Evolutionary conservation across 805 yeast species (phyloP), one percentile per base, ranked within the genome.

Genomic region (Pichia nakasei): DNA sequence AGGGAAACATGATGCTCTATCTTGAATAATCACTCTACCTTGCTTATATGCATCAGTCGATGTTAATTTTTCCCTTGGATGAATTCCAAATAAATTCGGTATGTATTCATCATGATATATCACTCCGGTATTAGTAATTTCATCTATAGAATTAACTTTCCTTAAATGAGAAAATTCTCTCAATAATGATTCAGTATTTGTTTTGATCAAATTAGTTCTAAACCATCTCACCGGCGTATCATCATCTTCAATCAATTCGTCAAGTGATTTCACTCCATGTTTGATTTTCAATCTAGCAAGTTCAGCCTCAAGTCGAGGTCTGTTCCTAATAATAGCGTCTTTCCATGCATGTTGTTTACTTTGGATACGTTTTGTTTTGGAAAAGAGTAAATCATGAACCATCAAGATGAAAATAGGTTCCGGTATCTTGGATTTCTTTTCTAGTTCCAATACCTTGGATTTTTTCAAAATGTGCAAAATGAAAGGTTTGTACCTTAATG

Each of bases 1-100:
- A 0, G 99, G 99, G 58, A 93, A 88, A 60, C 98, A 93, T 2
- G 97, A 88, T 0, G 97, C 96, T 41, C 98, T 69, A 59, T 93
- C 98, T 64, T 93, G 99, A 48, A 93, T 85, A 43, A 93, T 89
- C 15, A 91, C 67, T 42, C 80, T 72, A 0, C 98, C 98, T 12
- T 68, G 65, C 42, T 75, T 67, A 60, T 93, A 93, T 1, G 83
- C 75, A 22, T 74, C 74, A n/a, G 82, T 73, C 2, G 75, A 61
- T 20, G 88, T 80, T 18, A 93, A 63, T 47, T 76, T 75, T 44
- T 82, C 91, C 34, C 72, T 67, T 9, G 96, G 94, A 51, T 82
- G 82, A 5, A 91, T 71, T 7, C 97, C 97, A 61, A 74, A 89
- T 17, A 93, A 67, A 49, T 83, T 69, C 2, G 89, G 85, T 22